phyloP scores from a whole-genome alignment of 108 stramenopile genomes.

The Discostella stelligeroides region DNA sequence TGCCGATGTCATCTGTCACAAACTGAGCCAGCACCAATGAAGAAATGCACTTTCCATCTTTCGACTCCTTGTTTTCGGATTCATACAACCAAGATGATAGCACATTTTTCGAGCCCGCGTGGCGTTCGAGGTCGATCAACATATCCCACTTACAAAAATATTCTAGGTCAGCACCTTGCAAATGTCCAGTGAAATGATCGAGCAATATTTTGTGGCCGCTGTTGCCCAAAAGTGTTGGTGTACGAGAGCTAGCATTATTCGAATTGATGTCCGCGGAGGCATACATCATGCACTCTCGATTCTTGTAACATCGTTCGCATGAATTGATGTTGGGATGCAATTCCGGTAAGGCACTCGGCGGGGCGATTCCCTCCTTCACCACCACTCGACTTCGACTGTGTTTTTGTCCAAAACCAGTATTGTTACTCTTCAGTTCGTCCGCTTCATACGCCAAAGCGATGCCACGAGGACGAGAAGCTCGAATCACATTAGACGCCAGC shows the following conservation, averaged over 20 bases:
- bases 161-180: constrained; percentile 59
- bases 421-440: constrained; percentile 9
- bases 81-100: constrained; percentile 64
- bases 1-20: constrained; percentile 9
- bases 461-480: constrained; percentile 69
- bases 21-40: constrained; percentile 54
- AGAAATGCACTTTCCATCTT: constrained; percentile 70
- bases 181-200: constrained; percentile 70
- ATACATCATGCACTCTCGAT: constrained; percentile 88
- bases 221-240: neutral
- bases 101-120: constrained; percentile 41
- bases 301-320: constrained; percentile 77
- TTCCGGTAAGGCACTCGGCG: constrained; percentile 62
- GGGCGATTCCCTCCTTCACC: constrained; percentile 31
- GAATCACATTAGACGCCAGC: constrained; percentile 59
- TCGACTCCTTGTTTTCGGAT: constrained; percentile 60
- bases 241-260: constrained; percentile 6
- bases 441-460: constrained; percentile 59
- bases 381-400: constrained; percentile 16
- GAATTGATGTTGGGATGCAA: constrained; percentile 48
- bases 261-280: constrained; percentile 51
- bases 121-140: constrained; percentile 84
- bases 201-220: constrained; percentile 57
- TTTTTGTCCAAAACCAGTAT: too few species aligned
- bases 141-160: constrained; percentile 89